Conservation (phyloP, 1,284 basidiomycete species). For the Fistulina hepatica region DNA sequence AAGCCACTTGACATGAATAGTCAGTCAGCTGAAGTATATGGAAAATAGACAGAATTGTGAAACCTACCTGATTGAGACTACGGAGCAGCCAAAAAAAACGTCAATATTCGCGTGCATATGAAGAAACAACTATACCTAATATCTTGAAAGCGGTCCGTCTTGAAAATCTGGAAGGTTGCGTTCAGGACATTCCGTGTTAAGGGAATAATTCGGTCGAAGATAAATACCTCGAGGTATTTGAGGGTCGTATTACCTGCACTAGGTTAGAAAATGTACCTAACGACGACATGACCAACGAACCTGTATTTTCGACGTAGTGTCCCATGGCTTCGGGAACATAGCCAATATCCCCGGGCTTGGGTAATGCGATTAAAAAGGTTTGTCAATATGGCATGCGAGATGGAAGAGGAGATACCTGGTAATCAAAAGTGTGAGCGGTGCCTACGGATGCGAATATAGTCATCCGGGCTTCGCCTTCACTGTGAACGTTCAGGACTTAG, state of each 20-base stretch:
- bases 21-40: slow-evolving; percentile 27
- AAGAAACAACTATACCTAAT: too few relatives aligned
- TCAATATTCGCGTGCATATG: too few relatives aligned
- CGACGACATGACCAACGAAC: slow-evolving; percentile 7
- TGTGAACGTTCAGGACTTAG: slow-evolving; percentile 17
- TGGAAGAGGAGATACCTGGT: slow-evolving; percentile 28
- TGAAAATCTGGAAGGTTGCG: slow-evolving; percentile 37
- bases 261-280: too few relatives aligned
- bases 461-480: slow-evolving; percentile 46
- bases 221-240: slow-evolving; percentile 33
- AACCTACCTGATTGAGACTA: too few relatives aligned
- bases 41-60: too few relatives aligned
- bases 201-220: neutral
- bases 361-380: slow-evolving; percentile 9
- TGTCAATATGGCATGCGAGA: neutral
- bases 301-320: slow-evolving; percentile 64
- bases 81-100: too few relatives aligned
- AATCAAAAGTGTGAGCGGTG: slow-evolving; percentile 61
- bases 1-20: slow-evolving; percentile 38
- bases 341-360: slow-evolving; percentile 55
- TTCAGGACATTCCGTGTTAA: neutral
- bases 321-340: slow-evolving; percentile 51
- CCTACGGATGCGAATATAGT: slow-evolving; percentile 52
- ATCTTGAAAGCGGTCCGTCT: slow-evolving; percentile 49
- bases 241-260: slow-evolving; percentile 52